Base-by-base conservation (phyloP, 1,139 yeast species). In the Magnusiomyces magnusii region DNA sequence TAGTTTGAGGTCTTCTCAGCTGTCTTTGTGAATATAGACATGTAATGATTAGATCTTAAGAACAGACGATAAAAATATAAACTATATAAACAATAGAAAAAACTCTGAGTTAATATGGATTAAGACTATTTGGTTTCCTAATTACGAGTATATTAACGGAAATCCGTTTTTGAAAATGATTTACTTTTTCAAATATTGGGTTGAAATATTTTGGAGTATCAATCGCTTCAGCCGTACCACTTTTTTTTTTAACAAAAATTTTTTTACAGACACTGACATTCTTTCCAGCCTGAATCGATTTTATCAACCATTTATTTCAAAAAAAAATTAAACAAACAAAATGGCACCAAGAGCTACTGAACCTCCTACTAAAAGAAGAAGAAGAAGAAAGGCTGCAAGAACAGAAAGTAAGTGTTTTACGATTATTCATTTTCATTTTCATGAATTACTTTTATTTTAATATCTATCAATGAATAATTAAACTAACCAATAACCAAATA, bases 381-480 rank as follows among this genome's bases (percentile, higher is more conserved):
- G 73, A 60, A 63, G 71, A 60, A 70, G 68, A 51, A 51, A 51
- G 63, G 68, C 66, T 64, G 69, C 72, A 19, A 61, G 73, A 63
- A 70, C 73, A 2, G 72, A 70, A 53, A 72, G 71, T 69, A 61
- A 5, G 66, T 59, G 13, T 19, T n/a, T 31, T n/a, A 7, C 13
- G 7, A 31, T 27, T 52, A 34, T 47, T 34, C 17, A 19, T 39
- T 36, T 39, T 7, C 13, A 7, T 31, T 31, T 31, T n/a, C n/a
- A n/a, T n/a, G n/a, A n/a, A n/a, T n/a, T n/a, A n/a, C n/a, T n/a
- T n/a, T n/a, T n/a, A n/a, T n/a, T n/a, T n/a, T n/a, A n/a, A n/a
- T n/a, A 10, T 41, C 47, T 5, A n/a, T 5, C 17, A 13, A 41
- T 41, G 47, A 13, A 41, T 5, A 5, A 15, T 21, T 19, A 25